A percentile compares a stretch with the other conserved stretches of the same genome.
Conservation (phyloP, 495 filamentous ascomycete genomes). For the Penicillium bialowiezense region DNA sequence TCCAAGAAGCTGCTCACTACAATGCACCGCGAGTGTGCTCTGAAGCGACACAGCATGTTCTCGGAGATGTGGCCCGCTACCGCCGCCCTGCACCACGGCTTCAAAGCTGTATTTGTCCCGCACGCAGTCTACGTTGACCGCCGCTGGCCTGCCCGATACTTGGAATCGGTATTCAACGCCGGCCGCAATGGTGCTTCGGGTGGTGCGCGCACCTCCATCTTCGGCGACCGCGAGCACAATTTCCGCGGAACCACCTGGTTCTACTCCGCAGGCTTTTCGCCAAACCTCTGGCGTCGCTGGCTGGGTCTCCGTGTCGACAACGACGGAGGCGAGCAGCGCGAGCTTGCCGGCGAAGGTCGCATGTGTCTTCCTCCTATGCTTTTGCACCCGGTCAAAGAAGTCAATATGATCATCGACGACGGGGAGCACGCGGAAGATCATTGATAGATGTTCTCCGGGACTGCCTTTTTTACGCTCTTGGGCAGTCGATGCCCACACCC, state of each 20-base stretch:
- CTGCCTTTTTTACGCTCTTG: background rate
- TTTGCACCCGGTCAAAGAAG: constrained; percentile 87
- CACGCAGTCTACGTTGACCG: constrained; percentile 92
- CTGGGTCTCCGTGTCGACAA: constrained; percentile 80
- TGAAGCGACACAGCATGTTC: constrained; percentile 84
- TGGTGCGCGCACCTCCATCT: constrained; percentile 70
- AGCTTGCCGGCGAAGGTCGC: constrained; percentile 71
- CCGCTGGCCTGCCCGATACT: constrained; percentile 76
- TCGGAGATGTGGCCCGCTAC: constrained; percentile 95
- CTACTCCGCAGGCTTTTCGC: constrained; percentile 83
- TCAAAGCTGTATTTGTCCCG: constrained; percentile 91
- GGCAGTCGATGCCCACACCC: background rate
- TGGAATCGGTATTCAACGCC: constrained; percentile 80
- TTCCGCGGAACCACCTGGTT: constrained; percentile 90
- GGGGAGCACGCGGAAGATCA: constrained; percentile 27
- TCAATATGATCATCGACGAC: constrained; percentile 71
- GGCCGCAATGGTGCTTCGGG: constrained; percentile 77
- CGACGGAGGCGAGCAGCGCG: constrained; percentile 81
- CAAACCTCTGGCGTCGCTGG: constrained; percentile 84
- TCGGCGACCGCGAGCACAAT: constrained; percentile 86
- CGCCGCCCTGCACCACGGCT: constrained; percentile 83
- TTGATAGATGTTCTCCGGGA: constrained; percentile 2
- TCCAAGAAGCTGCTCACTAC: constrained; percentile 74
- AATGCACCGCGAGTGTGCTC: constrained; percentile 87
- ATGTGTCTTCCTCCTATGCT: constrained; percentile 95